Evolutionary conservation across 2,329 filamentous ascomycete genomes (phyloP).

Genomic region (Tolypocladium cylindrosporum): DNA sequence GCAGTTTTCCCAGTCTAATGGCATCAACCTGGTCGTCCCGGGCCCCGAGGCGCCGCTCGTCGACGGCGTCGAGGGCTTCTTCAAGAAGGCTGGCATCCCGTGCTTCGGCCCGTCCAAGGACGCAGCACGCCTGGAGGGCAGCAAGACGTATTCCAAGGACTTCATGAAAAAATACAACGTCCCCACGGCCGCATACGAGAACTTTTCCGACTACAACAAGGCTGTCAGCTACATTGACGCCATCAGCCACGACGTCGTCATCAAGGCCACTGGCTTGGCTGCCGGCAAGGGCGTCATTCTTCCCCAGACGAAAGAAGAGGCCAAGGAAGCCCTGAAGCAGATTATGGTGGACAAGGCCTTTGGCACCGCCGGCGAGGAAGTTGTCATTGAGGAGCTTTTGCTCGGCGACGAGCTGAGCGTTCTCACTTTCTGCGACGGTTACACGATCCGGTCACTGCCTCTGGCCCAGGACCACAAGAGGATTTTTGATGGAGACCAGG

Average conservation of each 20-base stretch:
- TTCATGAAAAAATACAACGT: conserved; percentile 91
- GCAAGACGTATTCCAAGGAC: conserved; percentile 95
- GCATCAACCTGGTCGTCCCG: conserved; percentile 74
- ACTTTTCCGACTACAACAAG: conserved; percentile 68
- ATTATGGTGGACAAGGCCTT: conserved; percentile 90
- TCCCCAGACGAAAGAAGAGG: conserved; percentile 71
- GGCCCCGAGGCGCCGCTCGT: conserved; percentile 93
- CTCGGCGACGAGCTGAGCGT: conserved; percentile 89
- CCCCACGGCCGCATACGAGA: conserved; percentile 83
- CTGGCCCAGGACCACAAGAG: conserved; percentile 96
- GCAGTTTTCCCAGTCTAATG: conserved; percentile 60
- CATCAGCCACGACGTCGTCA: conserved; percentile 66
- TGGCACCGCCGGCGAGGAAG: conserved; percentile 74
- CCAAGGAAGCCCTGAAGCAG: conserved; percentile 67
- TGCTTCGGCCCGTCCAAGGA: conserved; percentile 79
- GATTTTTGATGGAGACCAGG: conserved; percentile 79
- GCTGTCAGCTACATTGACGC: conserved; percentile 66
- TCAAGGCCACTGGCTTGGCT: conserved; percentile 88
- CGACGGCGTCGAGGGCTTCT: conserved; percentile 78
- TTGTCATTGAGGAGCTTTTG: conserved; percentile 92
- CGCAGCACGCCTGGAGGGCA: conserved; percentile 86
- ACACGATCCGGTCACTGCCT: conserved; percentile 71
- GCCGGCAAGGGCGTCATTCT: conserved; percentile 95
- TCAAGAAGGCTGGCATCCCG: conserved; percentile 61
- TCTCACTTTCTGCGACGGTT: conserved; percentile 83